Percentiles rank a stretch among this genome's conserved stretches.
phyloP scores from a whole-genome alignment of 495 filamentous ascomycete species.

The Extremus antarcticus region DNA sequence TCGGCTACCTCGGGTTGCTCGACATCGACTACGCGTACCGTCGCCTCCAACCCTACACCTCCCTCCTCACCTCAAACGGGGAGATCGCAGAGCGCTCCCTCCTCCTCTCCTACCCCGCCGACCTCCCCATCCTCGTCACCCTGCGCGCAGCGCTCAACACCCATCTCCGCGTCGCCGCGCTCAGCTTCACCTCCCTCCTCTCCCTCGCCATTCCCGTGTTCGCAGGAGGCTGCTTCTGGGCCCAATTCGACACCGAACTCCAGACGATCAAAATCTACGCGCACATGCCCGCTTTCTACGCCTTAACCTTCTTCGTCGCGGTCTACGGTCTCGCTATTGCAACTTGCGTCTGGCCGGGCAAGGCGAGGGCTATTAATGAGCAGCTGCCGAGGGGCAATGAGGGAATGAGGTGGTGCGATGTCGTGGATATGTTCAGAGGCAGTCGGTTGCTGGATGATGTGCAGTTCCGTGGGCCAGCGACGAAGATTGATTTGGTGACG shows the following conservation, averaged over 20 bases:
- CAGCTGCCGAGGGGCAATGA: slow-evolving; percentile 43
- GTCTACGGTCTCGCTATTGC: slow-evolving; percentile 45
- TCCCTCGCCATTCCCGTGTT: slow-evolving; percentile 62
- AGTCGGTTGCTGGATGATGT: slow-evolving; percentile 58
- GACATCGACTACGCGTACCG: slow-evolving; percentile 65
- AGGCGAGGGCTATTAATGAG: slow-evolving; percentile 34
- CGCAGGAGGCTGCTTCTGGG: slow-evolving; percentile 70
- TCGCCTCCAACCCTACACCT: slow-evolving; percentile 63
- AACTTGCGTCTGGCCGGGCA: slow-evolving; percentile 18
- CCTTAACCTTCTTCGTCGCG: slow-evolving; percentile 52
- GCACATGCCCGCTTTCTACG: slow-evolving; percentile 55
- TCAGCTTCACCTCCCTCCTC: slow-evolving; percentile 54
- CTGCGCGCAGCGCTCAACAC: slow-evolving; percentile 49
- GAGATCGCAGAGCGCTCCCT: slow-evolving; percentile 56
- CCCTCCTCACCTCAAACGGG: slow-evolving; percentile 46
- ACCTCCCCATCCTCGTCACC: slow-evolving; percentile 52
- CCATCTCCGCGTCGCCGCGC: slow-evolving; percentile 60
- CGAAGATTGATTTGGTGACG: slow-evolving; percentile 52
- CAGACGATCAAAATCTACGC: slow-evolving; percentile 55
- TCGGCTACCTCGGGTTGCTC: slow-evolving; percentile 68
- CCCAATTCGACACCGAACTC: slow-evolving; percentile 48
- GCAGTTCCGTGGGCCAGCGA: slow-evolving; percentile 48
- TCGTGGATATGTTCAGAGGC: slow-evolving; percentile 63
- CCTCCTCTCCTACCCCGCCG: slow-evolving; percentile 60
- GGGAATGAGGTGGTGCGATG: slow-evolving; percentile 58